A percentile compares a stretch with the other conserved stretches of the same genome.
Evolutionary conservation across 2,329 filamentous ascomycete species (phyloP).

Genomic region (Neonectria ditissima): DNA sequence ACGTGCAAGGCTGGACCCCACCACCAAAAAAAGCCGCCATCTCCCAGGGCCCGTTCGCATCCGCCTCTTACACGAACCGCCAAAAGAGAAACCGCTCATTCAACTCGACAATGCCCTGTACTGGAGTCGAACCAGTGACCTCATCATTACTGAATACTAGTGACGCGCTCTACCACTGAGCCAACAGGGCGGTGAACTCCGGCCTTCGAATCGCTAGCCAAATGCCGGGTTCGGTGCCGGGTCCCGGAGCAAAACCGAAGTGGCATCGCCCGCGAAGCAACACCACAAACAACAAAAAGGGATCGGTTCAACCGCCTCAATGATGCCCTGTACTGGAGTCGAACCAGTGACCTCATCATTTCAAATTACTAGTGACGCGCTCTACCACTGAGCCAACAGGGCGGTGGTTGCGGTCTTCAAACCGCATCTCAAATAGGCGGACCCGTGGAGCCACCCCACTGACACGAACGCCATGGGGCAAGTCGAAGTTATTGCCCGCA

Average conservation of each 20-base stretch:
- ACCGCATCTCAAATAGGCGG: background rate
- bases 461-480: background rate
- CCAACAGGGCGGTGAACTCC: slow-evolving; percentile 23
- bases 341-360: slow-evolving; percentile 35
- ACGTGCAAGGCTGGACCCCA: background rate
- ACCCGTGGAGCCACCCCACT: background rate
- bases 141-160: slow-evolving; percentile 32
- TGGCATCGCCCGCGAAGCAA: too few species aligned
- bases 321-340: slow-evolving; percentile 31
- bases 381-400: slow-evolving; percentile 29
- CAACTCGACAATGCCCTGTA: slow-evolving; percentile 21
- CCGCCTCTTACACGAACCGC: background rate
- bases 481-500: background rate
- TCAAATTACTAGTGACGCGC: slow-evolving; percentile 32
- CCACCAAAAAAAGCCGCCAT: background rate
- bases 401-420: background rate
- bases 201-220: too few species aligned
- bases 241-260: too few species aligned
- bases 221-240: too few species aligned
- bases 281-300: slow-evolving; percentile 5
- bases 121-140: slow-evolving; percentile 35
- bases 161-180: slow-evolving; percentile 36
- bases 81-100: background rate
- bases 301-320: background rate
- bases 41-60: background rate